Percentiles rank a stretch among this genome's conserved stretches.
Conservation (phyloP, 441 rosid genomes). For the Metrosideros polymorpha region DNA sequence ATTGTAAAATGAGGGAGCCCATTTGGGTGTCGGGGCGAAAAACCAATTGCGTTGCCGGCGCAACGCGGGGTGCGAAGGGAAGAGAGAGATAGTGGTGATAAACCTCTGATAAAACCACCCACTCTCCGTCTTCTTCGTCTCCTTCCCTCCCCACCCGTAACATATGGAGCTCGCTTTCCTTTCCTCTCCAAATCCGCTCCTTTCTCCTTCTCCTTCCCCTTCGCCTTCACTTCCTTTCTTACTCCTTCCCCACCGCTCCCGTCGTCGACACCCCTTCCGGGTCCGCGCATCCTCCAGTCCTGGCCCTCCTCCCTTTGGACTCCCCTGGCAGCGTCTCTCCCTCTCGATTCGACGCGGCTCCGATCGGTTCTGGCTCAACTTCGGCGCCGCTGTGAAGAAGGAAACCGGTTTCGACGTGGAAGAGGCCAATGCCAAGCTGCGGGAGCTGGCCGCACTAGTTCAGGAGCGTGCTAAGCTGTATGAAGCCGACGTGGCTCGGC, state of each 20-base stretch:
- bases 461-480: conserved; percentile 25
- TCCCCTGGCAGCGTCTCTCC: conserved; percentile 46
- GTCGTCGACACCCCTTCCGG: conserved; percentile 20
- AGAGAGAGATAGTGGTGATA: not conserved
- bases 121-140: not conserved
- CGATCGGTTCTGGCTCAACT: conserved; percentile 45
- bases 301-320: conserved; percentile 40
- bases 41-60: not conserved
- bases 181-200: conserved; percentile 23
- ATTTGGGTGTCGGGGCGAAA: not conserved
- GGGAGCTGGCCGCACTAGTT: conserved; percentile 30
- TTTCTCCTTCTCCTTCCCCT: conserved; percentile 19
- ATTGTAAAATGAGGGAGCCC: not conserved
- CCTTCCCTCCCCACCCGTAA: conserved; percentile 10
- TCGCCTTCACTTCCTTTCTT: conserved; percentile 10
- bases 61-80: not conserved
- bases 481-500: conserved; percentile 31
- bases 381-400: conserved; percentile 53
- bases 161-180: not conserved
- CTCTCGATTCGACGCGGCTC: conserved; percentile 40
- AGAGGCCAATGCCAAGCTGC: conserved; percentile 28
- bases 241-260: conserved; percentile 17
- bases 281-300: conserved; percentile 36
- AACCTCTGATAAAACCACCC: not conserved
- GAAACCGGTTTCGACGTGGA: conserved; percentile 66